Evolutionary conservation across 2,329 filamentous ascomycete species (phyloP).

Genomic region (Daldinia eschscholtzii): DNA sequence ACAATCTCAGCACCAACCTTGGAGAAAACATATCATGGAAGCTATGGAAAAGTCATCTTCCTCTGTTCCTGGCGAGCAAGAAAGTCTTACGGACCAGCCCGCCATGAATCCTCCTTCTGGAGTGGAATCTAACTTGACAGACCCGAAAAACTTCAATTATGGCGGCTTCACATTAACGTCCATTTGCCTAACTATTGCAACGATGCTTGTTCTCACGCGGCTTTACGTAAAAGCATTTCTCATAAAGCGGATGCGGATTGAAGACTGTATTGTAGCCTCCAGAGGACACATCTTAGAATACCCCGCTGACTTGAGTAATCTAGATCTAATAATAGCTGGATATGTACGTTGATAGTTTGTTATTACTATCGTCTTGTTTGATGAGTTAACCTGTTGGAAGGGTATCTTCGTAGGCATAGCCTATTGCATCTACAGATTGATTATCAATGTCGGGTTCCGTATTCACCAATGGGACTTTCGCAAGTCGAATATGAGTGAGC

Average conservation of each 20-base stretch:
- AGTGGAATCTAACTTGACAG: neutral
- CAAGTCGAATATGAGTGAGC: neutral
- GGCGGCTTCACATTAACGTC: neutral
- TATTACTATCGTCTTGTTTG: neutral
- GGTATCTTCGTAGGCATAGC: neutral
- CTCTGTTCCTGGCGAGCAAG: neutral
- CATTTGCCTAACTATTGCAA: neutral
- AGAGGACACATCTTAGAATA: neutral
- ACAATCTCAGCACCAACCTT: neutral
- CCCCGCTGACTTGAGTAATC: neutral
- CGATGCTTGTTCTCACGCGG: neutral
- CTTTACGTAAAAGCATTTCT: neutral
- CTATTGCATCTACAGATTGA: neutral
- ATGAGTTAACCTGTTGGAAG: neutral
- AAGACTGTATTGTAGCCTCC: constrained; percentile 5
- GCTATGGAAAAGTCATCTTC: neutral
- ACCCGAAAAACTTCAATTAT: neutral
- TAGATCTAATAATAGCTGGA: constrained; percentile 1
- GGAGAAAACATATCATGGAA: neutral
- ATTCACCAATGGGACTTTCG: neutral
- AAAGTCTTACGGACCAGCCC: neutral
- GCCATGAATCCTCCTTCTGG: neutral
- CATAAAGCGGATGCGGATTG: neutral
- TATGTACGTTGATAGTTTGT: constrained; percentile 2
- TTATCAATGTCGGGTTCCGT: neutral